Evolutionary conservation across 768 basidiomycete genomes (phyloP), one percentile per base, ranked within the genome.

Genomic region (Suillus brevipes): DNA sequence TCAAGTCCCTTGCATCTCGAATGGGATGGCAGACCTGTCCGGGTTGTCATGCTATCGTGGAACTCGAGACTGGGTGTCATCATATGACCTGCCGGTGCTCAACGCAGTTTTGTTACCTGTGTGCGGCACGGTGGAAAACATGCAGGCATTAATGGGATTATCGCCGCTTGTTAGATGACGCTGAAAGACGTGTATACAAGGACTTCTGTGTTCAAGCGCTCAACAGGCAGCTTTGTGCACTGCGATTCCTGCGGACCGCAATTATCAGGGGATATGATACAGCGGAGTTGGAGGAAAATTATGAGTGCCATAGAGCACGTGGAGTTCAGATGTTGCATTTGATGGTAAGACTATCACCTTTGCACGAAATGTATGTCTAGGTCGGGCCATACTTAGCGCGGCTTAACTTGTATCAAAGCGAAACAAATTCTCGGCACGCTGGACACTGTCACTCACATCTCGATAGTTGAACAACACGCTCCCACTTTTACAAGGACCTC

Each of bases 401-500:
- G n/a, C 55, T 36, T 20, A 37, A 56, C 55, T 56, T 56, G 34
- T 56, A 8, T 56, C 20, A 56, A 56, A 36, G 20, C 28, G 34
- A n/a, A 34, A n/a, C 43, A 45, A n/a, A 45, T 45, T 3, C n/a
- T 45, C 45, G n/a, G 4, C 9, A n/a, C 4, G 9, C 13, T 25
- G 49, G 37, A 53, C 43, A 36, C 42, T 43, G 45, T 37, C 37
- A 59, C 72, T 56, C 65, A 90, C 89, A 70, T 92, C 91, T 70
- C 88, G 81, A 71, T 88, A 92, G 73, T 95, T 95, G 80, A 91
- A 91, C 20, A 84, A 86, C 0, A 82, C 90, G 91, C 89, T n/a
- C 77, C 80, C 60, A 92, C 84, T 73, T 83, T 85, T 9, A 93
- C 88, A 14, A 91, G 79, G 0, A 93, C 74, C 73, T 93, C 80